These are phyloP conservation scores for Hydnomerulius pinastri DNA, from an alignment of 768 basidiomycete genomes.

Conservation along the genomic window DNA sequence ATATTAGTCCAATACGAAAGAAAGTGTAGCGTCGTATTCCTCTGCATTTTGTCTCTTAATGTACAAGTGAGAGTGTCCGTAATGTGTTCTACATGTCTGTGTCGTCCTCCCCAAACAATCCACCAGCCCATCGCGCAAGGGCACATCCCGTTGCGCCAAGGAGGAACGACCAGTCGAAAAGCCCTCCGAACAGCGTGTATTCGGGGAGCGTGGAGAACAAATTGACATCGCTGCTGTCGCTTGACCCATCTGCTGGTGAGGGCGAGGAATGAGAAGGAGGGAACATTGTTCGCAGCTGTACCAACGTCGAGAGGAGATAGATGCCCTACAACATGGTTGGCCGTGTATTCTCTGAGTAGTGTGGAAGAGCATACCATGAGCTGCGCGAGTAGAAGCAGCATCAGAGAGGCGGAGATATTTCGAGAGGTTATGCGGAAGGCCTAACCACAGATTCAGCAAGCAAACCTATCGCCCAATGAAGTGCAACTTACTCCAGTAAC, in stretches of 20 bases:
- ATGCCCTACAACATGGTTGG: constrained; percentile 54
- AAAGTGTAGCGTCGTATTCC: too few relatives aligned
- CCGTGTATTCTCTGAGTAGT: constrained; percentile 2
- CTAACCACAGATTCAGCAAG: constrained; percentile 32
- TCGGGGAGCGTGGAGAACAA: constrained; percentile 73
- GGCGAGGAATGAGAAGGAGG: constrained; percentile 48
- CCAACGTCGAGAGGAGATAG: constrained; percentile 79
- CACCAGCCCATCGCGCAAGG: constrained; percentile 56
- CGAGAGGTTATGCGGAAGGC: constrained; percentile 64
- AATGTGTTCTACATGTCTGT: constrained; percentile 10
- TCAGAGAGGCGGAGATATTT: constrained; percentile 71
- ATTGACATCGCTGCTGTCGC: constrained; percentile 36
- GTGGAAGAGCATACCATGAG: constrained; percentile 60
- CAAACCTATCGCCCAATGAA: not conserved
- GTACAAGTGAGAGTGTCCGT: constrained; percentile 8
- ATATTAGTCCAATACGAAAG: too few relatives aligned
- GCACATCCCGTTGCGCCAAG: constrained; percentile 52
- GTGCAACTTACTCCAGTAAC: constrained; percentile 54
- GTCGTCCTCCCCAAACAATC: constrained; percentile 23
- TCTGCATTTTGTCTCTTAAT: not conserved
- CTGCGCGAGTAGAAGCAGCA: constrained; percentile 77
- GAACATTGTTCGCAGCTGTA: constrained; percentile 81
- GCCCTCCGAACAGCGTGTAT: constrained; percentile 69
- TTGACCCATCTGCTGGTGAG: constrained; percentile 10
- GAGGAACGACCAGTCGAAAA: constrained; percentile 77